Evolutionary conservation across 2,329 filamentous ascomycete genomes (phyloP).

Genomic region (Beauveria asiatica): DNA sequence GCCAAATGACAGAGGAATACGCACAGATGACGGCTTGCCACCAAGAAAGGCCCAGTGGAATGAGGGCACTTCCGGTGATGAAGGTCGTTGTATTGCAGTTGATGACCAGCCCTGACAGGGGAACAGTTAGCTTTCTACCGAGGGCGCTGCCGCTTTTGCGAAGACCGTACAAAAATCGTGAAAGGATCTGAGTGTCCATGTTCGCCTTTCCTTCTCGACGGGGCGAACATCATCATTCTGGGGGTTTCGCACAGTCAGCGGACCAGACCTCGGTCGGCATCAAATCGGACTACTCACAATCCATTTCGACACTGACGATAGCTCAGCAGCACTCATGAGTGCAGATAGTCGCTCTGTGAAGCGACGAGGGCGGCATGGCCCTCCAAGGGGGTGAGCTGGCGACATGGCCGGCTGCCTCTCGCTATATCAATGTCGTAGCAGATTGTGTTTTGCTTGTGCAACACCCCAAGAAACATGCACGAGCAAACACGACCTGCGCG

Average conservation of each 20-base stretch:
- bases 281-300: constrained; percentile 19
- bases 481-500: neutral
- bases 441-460: neutral
- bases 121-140: neutral
- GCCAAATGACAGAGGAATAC: neutral
- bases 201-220: constrained; percentile 32
- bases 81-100: constrained; percentile 37
- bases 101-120: constrained; percentile 33
- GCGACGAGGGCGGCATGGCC: neutral
- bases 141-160: neutral
- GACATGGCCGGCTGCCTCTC: neutral
- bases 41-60: constrained; percentile 31
- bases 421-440: neutral
- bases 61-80: constrained; percentile 32
- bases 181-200: constrained; percentile 33
- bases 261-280: neutral
- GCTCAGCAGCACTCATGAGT: constrained; percentile 13
- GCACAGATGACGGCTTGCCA: constrained; percentile 35
- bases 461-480: neutral
- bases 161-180: constrained; percentile 33
- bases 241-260: constrained; percentile 5
- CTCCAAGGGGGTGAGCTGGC: neutral
- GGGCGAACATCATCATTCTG: constrained; percentile 44
- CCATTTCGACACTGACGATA: constrained; percentile 25
- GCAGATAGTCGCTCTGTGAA: constrained; percentile 3